Evolutionary conservation across 2,329 filamentous ascomycete species (phyloP).

Genomic region (Drechmeria coniospora): DNA sequence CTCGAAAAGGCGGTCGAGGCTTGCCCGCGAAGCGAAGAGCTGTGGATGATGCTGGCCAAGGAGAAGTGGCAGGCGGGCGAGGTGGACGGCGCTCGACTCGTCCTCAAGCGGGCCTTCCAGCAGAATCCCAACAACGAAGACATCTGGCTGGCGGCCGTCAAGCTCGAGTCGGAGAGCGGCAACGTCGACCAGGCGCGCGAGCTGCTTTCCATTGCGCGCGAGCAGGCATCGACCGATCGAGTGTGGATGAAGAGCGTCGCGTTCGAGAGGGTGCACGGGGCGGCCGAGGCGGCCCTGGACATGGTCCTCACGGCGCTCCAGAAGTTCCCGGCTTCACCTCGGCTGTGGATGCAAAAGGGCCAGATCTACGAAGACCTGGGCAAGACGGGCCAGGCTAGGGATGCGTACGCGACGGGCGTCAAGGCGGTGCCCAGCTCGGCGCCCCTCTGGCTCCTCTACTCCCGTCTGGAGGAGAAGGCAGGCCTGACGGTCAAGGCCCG

Average conservation of each 20-base stretch:
- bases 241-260: slow-evolving; percentile 96
- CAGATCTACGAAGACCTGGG: slow-evolving; percentile 84
- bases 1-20: slow-evolving; percentile 89
- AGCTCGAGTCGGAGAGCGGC: slow-evolving; percentile 82
- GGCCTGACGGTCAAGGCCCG: slow-evolving; percentile 83
- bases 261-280: slow-evolving; percentile 74
- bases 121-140: slow-evolving; percentile 95
- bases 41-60: slow-evolving; percentile 93
- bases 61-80: slow-evolving; percentile 87
- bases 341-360: slow-evolving; percentile 97
- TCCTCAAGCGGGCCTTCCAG: slow-evolving; percentile 80
- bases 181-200: slow-evolving; percentile 69
- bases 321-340: slow-evolving; percentile 69
- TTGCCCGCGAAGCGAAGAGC: slow-evolving; percentile 75
- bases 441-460: slow-evolving; percentile 77
- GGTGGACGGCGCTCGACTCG: slow-evolving; percentile 70
- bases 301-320: slow-evolving; percentile 77
- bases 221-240: slow-evolving; percentile 83
- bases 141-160: slow-evolving; percentile 93
- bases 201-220: slow-evolving; percentile 66
- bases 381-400: slow-evolving; percentile 69
- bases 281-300: slow-evolving; percentile 67
- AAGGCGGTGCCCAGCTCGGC: slow-evolving; percentile 74
- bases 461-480: slow-evolving; percentile 70
- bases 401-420: slow-evolving; percentile 79